These are phyloP conservation scores for Alloascoidea hylecoeti DNA, from an alignment of 805 yeast genomes.

Conservation along the genomic window DNA sequence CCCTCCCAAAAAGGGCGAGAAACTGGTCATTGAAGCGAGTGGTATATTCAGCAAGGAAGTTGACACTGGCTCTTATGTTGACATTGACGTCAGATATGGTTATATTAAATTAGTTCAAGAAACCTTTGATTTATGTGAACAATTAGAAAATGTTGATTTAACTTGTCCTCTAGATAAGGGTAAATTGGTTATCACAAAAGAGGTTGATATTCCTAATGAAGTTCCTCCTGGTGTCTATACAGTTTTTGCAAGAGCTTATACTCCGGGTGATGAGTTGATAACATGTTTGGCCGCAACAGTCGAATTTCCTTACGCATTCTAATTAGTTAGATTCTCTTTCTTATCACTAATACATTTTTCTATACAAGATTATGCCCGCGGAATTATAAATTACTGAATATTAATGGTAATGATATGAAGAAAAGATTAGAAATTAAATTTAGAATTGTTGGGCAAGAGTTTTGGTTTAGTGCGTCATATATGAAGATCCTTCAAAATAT, in stretches of 20 bases:
- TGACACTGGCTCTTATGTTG: conserved; percentile 84
- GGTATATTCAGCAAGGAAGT: conserved; percentile 46
- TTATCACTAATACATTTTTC: no score
- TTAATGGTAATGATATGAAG: no score
- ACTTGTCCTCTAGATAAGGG: conserved; percentile 77
- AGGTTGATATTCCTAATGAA: conserved; percentile 78
- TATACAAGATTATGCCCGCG: no score
- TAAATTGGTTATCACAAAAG: conserved; percentile 44
- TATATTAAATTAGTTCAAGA: conserved; percentile 79
- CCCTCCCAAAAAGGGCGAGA: conserved; percentile 81
- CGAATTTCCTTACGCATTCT: conserved; percentile 11
- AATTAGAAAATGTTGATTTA: conserved; percentile 69
- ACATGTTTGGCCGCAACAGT: conserved; percentile 54
- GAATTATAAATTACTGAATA: no score
- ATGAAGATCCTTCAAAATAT: no score
- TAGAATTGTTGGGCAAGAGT: no score
- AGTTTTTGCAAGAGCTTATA: conserved; percentile 82
- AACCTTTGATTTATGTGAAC: conserved; percentile 88
- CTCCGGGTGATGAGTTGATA: conserved; percentile 65
- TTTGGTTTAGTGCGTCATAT: no score
- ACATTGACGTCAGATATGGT: conserved; percentile 86
- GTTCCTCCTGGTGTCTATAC: conserved; percentile 93
- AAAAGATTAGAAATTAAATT: no score
- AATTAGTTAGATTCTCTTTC: neutral
- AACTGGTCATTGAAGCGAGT: conserved; percentile 63